Evolutionary conservation across 73 alveolate genomes (phyloP).

Genomic region (Paramecium pentaurelia): DNA sequence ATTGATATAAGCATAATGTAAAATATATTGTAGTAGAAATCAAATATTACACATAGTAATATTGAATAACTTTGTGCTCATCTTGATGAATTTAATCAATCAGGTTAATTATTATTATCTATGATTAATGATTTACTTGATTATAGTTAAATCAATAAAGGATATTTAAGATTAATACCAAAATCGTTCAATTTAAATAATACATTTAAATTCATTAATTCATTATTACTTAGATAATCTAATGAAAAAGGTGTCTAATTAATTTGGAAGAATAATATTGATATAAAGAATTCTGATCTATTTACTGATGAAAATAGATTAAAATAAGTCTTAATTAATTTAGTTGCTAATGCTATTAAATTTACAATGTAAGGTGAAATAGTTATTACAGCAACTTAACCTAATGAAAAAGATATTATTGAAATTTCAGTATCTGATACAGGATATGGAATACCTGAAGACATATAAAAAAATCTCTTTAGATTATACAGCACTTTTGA

Average conservation of each 20-base stretch:
- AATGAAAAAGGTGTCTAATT: background rate
- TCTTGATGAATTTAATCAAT: constrained; percentile 33
- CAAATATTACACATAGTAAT: background rate
- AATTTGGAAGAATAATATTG: background rate
- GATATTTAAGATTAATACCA: background rate
- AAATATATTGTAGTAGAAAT: background rate
- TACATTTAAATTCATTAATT: background rate
- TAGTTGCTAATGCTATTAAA: constrained; percentile 56
- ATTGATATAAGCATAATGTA: constrained; percentile 5
- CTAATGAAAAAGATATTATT: background rate
- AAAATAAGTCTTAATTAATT: constrained; percentile 54
- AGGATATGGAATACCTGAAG: constrained; percentile 56
- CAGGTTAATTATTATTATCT: constrained; percentile 26
- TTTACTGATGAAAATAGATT: constrained; percentile 45
- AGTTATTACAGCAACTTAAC: background rate
- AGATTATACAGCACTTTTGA: constrained; percentile 45
- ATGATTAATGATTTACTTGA: constrained; percentile 63
- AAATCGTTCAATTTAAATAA: background rate
- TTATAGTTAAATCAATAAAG: constrained; percentile 23
- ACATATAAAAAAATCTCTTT: constrained; percentile 34
- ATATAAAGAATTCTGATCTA: background rate
- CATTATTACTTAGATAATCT: background rate
- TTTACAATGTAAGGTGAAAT: constrained; percentile 50
- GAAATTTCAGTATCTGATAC: constrained; percentile 51
- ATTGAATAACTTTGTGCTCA: background rate